Percentiles rank a stretch among this genome's conserved stretches.
Evolutionary conservation across 2,329 filamentous ascomycete species (phyloP).

Genomic region (Pseudogymnoascus sp.): DNA sequence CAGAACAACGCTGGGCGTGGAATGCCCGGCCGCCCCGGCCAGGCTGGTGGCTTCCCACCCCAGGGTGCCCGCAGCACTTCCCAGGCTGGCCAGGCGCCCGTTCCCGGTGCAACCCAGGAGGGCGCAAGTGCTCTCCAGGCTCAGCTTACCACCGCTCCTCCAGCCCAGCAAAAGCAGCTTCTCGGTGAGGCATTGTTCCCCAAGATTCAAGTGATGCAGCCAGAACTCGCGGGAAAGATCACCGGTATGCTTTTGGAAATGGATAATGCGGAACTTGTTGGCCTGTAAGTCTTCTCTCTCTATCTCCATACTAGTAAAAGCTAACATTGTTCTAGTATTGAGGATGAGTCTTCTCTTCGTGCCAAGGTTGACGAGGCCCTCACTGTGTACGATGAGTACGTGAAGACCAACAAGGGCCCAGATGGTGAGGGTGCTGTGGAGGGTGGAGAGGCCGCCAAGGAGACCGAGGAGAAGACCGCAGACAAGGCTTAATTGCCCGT

Average conservation of each 20-base stretch:
- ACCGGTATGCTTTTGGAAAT: slow-evolving; percentile 99
- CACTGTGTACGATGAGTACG: slow-evolving; percentile 95
- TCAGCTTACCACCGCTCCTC: slow-evolving; percentile 47
- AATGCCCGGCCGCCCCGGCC: slow-evolving; percentile 31
- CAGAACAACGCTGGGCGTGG: slow-evolving; percentile 30
- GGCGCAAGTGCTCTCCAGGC: slow-evolving; percentile 37
- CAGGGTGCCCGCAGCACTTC: slow-evolving; percentile 30
- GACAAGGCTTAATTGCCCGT: slow-evolving; percentile 43
- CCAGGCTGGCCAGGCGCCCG: slow-evolving; percentile 23
- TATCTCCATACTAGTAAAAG: slow-evolving; percentile 11
- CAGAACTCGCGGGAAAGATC: slow-evolving; percentile 96
- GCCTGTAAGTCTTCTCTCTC: slow-evolving; percentile 64
- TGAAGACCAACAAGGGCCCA: slow-evolving; percentile 52
- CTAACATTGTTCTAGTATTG: slow-evolving; percentile 53
- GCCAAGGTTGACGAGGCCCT: slow-evolving; percentile 97
- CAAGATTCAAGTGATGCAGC: slow-evolving; percentile 93
- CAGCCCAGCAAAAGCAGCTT: slow-evolving; percentile 94
- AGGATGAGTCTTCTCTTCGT: slow-evolving; percentile 80
- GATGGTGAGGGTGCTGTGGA: slow-evolving; percentile 27
- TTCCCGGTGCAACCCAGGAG: slow-evolving; percentile 28
- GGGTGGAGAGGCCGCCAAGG: slow-evolving; percentile 30
- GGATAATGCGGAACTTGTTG: slow-evolving; percentile 91
- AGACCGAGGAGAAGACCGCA: slow-evolving; percentile 45
- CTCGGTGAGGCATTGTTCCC: slow-evolving; percentile 96
- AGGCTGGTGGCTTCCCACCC: slow-evolving; percentile 30